Base-by-base conservation (phyloP, 169 alveolate genomes). In the Sarcocystis neurona region DNA sequence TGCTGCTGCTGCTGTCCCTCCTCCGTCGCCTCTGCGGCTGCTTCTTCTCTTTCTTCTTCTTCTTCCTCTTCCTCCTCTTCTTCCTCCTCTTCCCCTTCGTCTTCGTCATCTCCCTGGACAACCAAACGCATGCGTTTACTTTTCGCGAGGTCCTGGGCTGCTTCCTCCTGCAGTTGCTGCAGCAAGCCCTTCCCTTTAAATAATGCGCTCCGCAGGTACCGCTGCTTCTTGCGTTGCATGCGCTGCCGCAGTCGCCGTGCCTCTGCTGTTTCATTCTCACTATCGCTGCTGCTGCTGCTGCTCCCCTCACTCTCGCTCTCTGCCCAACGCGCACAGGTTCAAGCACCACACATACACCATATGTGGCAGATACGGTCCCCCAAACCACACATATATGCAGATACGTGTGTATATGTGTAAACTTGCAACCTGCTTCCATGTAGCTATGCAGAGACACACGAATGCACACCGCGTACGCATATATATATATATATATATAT, bases 181-280 rank as follows among this genome's bases (percentile, higher is more conserved):
- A 72, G 27, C 41, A 72, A 27, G 8, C 43, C 82, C 27, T 72
- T 39, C 27, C 56, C 82, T 72, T 72, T 72, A 34, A 43, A 56
- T 12, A 48, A 18, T 3, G 53, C 72, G 47, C 75, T 56, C 56
- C 46, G 32, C 75, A 86, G 82, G 74, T 92, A 80, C 50, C 85
- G 43, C 23, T 85, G 56, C 58, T 58, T 75, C 68, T 46, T 34
- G 44, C 82, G 27, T 44, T 75, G 34, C 56, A 39, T 12, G 27
- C 72, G 39, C 80, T 39, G 48, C 34, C 56, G 79, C 90, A 79
- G 53, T 50, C 60, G 68, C 47, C 75, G 85, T 88, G 84, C 92
- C 94, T 79, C 92, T 92, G 87, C 90, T 86, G 79, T 79, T 86
- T 53, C 95, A 88, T 87, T 91, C 94, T 79, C 89, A 68, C 79